phyloP scores from a whole-genome alignment of 257 asterid genomes.

The Apocynum venetum region DNA sequence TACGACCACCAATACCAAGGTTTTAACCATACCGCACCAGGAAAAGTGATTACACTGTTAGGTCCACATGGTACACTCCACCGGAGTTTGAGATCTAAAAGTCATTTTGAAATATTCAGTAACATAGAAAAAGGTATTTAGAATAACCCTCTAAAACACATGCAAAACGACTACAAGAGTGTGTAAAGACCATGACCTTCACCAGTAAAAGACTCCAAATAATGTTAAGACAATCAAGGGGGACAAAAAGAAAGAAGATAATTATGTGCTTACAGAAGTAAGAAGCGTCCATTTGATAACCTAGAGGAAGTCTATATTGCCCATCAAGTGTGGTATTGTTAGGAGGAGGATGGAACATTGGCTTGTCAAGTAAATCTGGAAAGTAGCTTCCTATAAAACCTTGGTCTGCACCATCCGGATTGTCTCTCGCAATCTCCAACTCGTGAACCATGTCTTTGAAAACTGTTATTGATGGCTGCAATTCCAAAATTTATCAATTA shows the following conservation, averaged over 20 bases:
- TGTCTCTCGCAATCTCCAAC: constrained; percentile 49
- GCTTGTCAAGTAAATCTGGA: constrained; percentile 62
- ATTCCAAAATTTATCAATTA: background rate
- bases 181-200: background rate
- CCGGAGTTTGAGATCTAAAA: constrained; percentile 66
- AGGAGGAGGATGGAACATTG: constrained; percentile 63
- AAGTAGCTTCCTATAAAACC: constrained; percentile 78
- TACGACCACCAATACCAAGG: constrained; percentile 99
- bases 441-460: constrained; percentile 81
- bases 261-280: constrained; percentile 63
- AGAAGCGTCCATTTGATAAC: constrained; percentile 97
- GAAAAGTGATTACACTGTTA: constrained; percentile 85
- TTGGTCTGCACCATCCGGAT: constrained; percentile 96
- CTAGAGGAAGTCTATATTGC: constrained; percentile 70
- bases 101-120: background rate
- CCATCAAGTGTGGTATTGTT: constrained; percentile 74
- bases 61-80: constrained; percentile 96
- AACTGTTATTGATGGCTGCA: constrained; percentile 70
- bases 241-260: background rate
- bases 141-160: background rate
- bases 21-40: constrained; percentile 81
- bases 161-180: background rate
- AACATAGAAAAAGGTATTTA: background rate
- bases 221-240: background rate
- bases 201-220: too few relatives aligned